Evolutionary conservation across 139 green algal genomes (phyloP), one percentile per base, ranked within the genome.

Genomic region (Monoraphidium neglectum): DNA sequence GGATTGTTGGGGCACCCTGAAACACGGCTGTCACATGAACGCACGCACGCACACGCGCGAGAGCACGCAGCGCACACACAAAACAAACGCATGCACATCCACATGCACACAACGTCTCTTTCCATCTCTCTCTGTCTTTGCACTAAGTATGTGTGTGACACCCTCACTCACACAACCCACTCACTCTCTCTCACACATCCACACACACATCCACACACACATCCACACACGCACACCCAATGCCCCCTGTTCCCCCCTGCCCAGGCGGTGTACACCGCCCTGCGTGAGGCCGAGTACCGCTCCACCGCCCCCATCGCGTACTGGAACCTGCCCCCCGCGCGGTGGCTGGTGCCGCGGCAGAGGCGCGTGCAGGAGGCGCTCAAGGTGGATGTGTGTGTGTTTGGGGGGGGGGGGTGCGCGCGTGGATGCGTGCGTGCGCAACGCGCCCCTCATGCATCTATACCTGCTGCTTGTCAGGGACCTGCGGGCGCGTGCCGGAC

Each of bases 241-340:
- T n/a, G n/a, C n/a, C n/a, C n/a, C n/a, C n/a, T 26, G 13, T 43
- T 51, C 43, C n/a, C 15, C 28, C 47, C 8, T 24, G 16, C 53
- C 6, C 88, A 97, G 88, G 95, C 95, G 0, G 95, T 99, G 68
- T 99, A 99, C 87, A 96, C 90, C 3, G 82, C 89, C 2, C 87
- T 99, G 64, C 85, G 91, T 4, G 95, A 99, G 81, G 94, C 94
- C 0, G 95, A 98, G 90, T 92, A 98, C 84, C 88, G 95, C 62
- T 92, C 78, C 79, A 95, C 90, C 10, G 84, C 87, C 54, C 84
- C 91, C 66, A 84, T 99, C 36, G 88, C 94, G 12, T 99, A 99
- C 87, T 99, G 95, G 95, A 93, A 95, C 61, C 38, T 95, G 24
- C 80, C 86, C 3, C 74, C 74, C 21, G 4, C 32, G 51, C 36